These are phyloP conservation scores for Adansonia gregorii DNA, from an alignment of 441 rosid species.

Conservation along the genomic window DNA sequence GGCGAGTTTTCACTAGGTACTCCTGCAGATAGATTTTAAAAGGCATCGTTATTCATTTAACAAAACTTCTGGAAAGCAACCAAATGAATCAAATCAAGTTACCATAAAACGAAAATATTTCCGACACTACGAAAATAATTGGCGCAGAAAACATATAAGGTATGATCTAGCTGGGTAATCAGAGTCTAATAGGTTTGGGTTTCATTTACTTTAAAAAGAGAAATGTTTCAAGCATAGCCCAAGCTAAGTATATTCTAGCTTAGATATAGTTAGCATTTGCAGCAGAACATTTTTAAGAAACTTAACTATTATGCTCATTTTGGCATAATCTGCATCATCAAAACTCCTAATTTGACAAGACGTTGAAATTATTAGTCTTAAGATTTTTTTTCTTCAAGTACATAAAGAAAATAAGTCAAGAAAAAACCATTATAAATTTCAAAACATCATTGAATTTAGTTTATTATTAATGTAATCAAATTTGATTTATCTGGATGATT, in stretches of 20 bases:
- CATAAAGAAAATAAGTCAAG: conserved; percentile 3
- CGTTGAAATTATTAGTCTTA: conserved; percentile 13
- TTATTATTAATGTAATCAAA: background rate
- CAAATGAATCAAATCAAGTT: background rate
- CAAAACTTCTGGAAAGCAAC: conserved; percentile 19
- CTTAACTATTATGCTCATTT: conserved; percentile 9
- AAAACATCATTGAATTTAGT: conserved; percentile 2
- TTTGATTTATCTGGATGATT: background rate
- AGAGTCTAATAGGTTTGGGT: background rate
- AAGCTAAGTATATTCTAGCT: conserved; percentile 27
- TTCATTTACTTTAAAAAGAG: background rate
- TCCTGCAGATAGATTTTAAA: conserved; percentile 51
- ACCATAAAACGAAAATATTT: background rate
- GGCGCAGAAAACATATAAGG: no score
- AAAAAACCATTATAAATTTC: background rate
- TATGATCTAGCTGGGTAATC: background rate
- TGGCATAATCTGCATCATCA: conserved; percentile 18
- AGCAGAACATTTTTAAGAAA: conserved; percentile 9
- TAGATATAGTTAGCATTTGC: conserved; percentile 15
- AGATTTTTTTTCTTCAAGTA: background rate
- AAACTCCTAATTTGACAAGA: background rate
- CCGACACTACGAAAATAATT: no score
- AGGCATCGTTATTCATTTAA: conserved; percentile 4
- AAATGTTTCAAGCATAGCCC: conserved; percentile 23
- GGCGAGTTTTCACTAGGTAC: conserved; percentile 62